A percentile compares a stretch with the other conserved stretches of the same genome.
Evolutionary conservation across 2,329 filamentous ascomycete species (phyloP).

Genomic region (Zarea fungicola): DNA sequence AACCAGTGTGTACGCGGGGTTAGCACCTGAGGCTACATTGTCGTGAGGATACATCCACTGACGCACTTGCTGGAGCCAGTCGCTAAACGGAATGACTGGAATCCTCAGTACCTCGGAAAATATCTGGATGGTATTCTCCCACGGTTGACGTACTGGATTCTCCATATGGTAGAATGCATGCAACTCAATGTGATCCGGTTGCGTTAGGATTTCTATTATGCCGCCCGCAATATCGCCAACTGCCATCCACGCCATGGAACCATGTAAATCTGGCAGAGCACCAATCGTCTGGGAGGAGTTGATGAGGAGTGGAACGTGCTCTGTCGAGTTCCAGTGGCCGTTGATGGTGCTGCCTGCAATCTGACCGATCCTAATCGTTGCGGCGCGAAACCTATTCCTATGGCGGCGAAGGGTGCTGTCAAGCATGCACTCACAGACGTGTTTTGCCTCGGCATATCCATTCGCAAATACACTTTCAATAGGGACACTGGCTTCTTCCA

Average conservation of each 20-base stretch:
- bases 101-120: background rate
- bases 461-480: constrained; percentile 36
- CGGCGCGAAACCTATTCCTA: constrained; percentile 37
- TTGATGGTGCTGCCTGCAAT: constrained; percentile 44
- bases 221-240: constrained; percentile 30
- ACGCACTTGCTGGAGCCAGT: background rate
- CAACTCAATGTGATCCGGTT: background rate
- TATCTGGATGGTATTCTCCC: constrained; percentile 12
- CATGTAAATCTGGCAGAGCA: constrained; percentile 35
- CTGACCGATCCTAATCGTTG: constrained; percentile 44
- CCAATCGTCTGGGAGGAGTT: constrained; percentile 44
- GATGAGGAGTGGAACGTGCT: constrained; percentile 45
- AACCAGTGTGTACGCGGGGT: background rate
- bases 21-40: background rate
- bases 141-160: constrained; percentile 18
- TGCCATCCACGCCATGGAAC: constrained; percentile 39
- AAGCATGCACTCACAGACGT: constrained; percentile 44
- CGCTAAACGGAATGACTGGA: background rate
- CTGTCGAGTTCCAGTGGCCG: constrained; percentile 50
- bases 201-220: constrained; percentile 15
- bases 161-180: constrained; percentile 23
- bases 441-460: constrained; percentile 51
- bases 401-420: constrained; percentile 41
- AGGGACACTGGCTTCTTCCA: constrained; percentile 38
- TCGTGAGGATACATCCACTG: background rate